Evolutionary conservation across 2,329 filamentous ascomycete genomes (phyloP).

Genomic region (Orbilia brochopaga): DNA sequence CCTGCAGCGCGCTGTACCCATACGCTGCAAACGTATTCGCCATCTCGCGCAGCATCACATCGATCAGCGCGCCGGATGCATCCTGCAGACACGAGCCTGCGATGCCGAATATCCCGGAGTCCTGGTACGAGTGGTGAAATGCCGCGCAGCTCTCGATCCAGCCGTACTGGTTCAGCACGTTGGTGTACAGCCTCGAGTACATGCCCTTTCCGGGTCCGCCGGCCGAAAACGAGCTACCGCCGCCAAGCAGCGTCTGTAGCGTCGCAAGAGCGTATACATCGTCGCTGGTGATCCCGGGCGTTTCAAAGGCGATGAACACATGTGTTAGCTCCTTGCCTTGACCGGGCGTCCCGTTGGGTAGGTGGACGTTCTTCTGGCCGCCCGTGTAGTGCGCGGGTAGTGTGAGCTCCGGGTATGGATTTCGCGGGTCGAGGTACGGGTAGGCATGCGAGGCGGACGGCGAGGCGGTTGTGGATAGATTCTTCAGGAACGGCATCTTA

Average conservation of each 20-base stretch:
- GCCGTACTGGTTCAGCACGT: constrained; percentile 94
- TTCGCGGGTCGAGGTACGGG: constrained; percentile 51
- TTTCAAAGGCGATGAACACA: constrained; percentile 95
- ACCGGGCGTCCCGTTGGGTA: constrained; percentile 21
- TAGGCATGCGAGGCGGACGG: constrained; percentile 65
- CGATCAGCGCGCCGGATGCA: constrained; percentile 84
- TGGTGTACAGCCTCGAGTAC: constrained; percentile 97
- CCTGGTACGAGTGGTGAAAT: constrained; percentile 97
- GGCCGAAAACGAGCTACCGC: constrained; percentile 93
- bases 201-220: constrained; percentile 98
- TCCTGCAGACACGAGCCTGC: constrained; percentile 82
- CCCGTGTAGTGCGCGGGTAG: constrained; percentile 81
- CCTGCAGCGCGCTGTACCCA: constrained; percentile 74
- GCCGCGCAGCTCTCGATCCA: constrained; percentile 96
- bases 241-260: constrained; percentile 91
- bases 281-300: constrained; percentile 82
- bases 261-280: constrained; percentile 97
- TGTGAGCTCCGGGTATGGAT: constrained; percentile 55
- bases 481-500: constrained; percentile 88
- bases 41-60: constrained; percentile 59
- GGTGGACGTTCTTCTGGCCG: constrained; percentile 67
- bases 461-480: constrained; percentile 76
- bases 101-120: constrained; percentile 94
- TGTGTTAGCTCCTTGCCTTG: constrained; percentile 69
- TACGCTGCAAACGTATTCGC: constrained; percentile 51